These are phyloP conservation scores for Hyphodiscus sp. DNA, from an alignment of 2,329 filamentous ascomycete species.

Conservation along the genomic window DNA sequence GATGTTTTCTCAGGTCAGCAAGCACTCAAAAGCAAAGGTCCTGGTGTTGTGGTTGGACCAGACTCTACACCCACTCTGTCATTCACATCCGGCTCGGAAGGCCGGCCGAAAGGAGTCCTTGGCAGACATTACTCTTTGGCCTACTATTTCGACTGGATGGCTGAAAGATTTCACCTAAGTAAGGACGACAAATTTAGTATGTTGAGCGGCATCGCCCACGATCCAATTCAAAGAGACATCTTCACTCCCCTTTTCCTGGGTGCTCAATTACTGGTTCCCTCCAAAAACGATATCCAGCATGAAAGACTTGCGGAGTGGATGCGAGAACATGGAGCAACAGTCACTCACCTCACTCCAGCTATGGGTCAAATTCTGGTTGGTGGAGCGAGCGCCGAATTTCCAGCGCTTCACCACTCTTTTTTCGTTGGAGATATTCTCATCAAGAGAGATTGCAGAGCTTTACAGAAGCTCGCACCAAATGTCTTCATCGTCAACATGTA, in stretches of 20 bases:
- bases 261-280: slow-evolving; percentile 70
- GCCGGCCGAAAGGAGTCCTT: slow-evolving; percentile 77
- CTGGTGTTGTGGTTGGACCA: slow-evolving; percentile 74
- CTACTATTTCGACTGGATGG: slow-evolving; percentile 93
- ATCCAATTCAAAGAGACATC: slow-evolving; percentile 64
- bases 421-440: slow-evolving; percentile 90
- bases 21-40: slow-evolving; percentile 47
- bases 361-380: slow-evolving; percentile 96
- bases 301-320: slow-evolving; percentile 89
- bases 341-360: slow-evolving; percentile 86
- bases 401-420: slow-evolving; percentile 70
- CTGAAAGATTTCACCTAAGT: slow-evolving; percentile 68
- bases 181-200: slow-evolving; percentile 72
- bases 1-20: slow-evolving; percentile 57
- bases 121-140: slow-evolving; percentile 82
- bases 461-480: slow-evolving; percentile 72
- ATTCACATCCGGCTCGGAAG: slow-evolving; percentile 71
- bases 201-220: slow-evolving; percentile 75
- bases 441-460: slow-evolving; percentile 68
- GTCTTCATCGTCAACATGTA: slow-evolving; percentile 79
- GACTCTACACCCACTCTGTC: slow-evolving; percentile 73
- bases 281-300: slow-evolving; percentile 77
- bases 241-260: slow-evolving; percentile 88
- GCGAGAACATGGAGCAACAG: slow-evolving; percentile 63
- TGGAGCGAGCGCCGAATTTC: slow-evolving; percentile 70